Conservation (phyloP, 495 filamentous ascomycete genomes). For the Podospora didyma region DNA sequence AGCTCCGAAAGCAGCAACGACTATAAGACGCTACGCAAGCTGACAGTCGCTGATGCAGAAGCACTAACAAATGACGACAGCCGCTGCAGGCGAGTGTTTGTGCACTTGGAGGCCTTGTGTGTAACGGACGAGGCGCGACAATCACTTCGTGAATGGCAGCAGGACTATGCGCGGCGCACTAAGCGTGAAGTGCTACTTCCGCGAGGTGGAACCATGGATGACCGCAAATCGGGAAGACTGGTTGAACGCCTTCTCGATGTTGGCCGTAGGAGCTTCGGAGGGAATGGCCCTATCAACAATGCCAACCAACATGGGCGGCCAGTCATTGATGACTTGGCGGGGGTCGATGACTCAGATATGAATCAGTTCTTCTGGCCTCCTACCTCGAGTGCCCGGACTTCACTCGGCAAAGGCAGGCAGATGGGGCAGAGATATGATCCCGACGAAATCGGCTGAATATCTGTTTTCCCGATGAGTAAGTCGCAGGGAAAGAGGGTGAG, state of each 20-base stretch:
- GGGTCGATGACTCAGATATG: no score
- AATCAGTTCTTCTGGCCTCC: no score
- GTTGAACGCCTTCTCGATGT: background rate
- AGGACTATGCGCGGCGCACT: slow-evolving; percentile 35
- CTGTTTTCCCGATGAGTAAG: no score
- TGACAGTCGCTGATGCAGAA: background rate
- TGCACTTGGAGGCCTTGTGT: slow-evolving; percentile 44
- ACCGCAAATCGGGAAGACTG: background rate
- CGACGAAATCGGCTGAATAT: no score
- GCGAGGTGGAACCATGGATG: slow-evolving; percentile 27
- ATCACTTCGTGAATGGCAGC: slow-evolving; percentile 46
- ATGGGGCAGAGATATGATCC: no score
- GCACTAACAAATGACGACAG: slow-evolving; percentile 29
- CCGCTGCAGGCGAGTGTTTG: slow-evolving; percentile 45
- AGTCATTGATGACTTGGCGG: no score
- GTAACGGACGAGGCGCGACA: slow-evolving; percentile 42
- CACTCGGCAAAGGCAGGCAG: no score
- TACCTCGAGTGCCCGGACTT: no score
- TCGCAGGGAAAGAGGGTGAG: no score
- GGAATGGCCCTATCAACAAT: no score
- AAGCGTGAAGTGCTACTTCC: slow-evolving; percentile 26
- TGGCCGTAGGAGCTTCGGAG: background rate
- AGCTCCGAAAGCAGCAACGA: background rate
- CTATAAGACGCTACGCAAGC: background rate
- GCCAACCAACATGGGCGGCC: no score